Evolutionary conservation across 345 rosid species (phyloP).

Genomic region (rapeseed (Brassica napus)): Da-Ae NC_063442.1:4851001-4851500

Average conservation of each 20-base stretch:
- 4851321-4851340: constrained; percentile 94
- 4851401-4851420: constrained; percentile 96
- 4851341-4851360: constrained; percentile 96
- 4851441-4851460: constrained; percentile 95
- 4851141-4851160: constrained; percentile 83
- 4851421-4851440: constrained; percentile 99
- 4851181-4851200: constrained; percentile 96
- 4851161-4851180: constrained; percentile 95
- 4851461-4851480: constrained; percentile 96
- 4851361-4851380: constrained; percentile 97
- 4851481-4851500: constrained; percentile 75
- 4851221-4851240: constrained; percentile 96
- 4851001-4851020: constrained; percentile 82
- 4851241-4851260: constrained; percentile 97
- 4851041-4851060: constrained; percentile 89
- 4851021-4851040: constrained; percentile 66
- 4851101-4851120: constrained; percentile 98
- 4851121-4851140: constrained; percentile 91
- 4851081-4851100: constrained; percentile 95
- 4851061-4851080: constrained; percentile 93
- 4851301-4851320: constrained; percentile 82
- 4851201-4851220: constrained; percentile 99
- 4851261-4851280: constrained; percentile 99
- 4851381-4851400: constrained; percentile 98
- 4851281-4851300: constrained; percentile 97